Evolutionary conservation across 2,329 filamentous ascomycete species (phyloP), one percentile per base, ranked within the genome.

Genomic region (Trematosphaeria pertusa): DNA sequence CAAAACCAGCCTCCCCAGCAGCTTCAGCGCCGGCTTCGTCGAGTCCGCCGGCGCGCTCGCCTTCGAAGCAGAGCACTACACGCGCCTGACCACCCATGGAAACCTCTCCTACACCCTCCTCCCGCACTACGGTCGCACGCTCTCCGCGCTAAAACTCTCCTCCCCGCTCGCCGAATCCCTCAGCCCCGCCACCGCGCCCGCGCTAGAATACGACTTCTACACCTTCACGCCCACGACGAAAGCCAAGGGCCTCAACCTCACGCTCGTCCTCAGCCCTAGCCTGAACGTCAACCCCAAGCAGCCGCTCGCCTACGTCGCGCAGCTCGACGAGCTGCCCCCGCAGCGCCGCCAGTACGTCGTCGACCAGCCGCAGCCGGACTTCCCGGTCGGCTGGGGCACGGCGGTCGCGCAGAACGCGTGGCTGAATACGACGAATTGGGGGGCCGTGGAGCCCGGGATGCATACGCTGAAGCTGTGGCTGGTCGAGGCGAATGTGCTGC

Each of bases 351-450:
- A 76, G 35, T 76, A 73, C 18, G 71, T 78, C 3, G 73, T 71
- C 6, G 70, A 76, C 19, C 73, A 72, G 36, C 61, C 64, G 17
- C 47, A 76, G 71, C 48, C 73, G 62, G 49, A 68, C 24, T 69
- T 70, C 51, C 81, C 81, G 1, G 73, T 73, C 0, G 74, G 73
- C 5, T 84, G 81, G 80, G 64, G 71, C 5, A 58, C 61, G 8
- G 78, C 77, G 0, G 80, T 82, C 1, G 76, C 77, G 11, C 75
- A 81, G 40, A 71, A 74, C 20, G 77, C 77, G 6, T 83, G 80
- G 81, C 71, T 66, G 4, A 77, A 74, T 40, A 73, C 69, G 12
- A 77, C 75, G 9, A 72, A 70, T 24, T 69, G 54, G 58, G 73
- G 48, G 3, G 62, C 30, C 2, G 54, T 63, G 3, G 53, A 46